Base-by-base conservation (phyloP, 805 yeast genomes). In the Wickerhamomyces silvicola region DNA sequence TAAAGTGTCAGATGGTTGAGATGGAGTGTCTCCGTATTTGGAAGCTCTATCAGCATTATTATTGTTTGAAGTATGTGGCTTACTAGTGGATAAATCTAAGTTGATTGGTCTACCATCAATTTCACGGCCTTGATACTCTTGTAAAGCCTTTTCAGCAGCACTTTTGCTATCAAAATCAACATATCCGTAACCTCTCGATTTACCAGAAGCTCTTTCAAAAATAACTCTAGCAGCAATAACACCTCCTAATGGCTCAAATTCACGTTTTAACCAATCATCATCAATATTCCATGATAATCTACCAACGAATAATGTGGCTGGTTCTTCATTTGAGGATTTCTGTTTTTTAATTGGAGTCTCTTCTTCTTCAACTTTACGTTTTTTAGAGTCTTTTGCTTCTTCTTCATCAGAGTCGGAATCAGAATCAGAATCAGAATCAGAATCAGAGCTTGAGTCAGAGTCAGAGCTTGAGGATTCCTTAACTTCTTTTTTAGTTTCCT, bases 281-380 rank as follows among this genome's bases (percentile, higher is more conserved):
- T 92, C 98, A 54, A 92, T 75, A 62, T 78, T 82, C 97, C 97
- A 92, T 14, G 97, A 87, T 54, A 92, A 75, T 69, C 97, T 81
- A 54, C 98, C 98, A 45, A 88, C 97, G 54, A 92, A 92, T 45
- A 92, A 62, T 39, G 97, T 90, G 38, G 90, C 83, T 50, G 87
- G 81, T 63, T 81, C 94, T 45, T 62, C 68, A 16, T 30, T 30
- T 16, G 53, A 44, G 66, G 56, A 45, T 66, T 70, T 72, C 44
- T 64, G 63, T 59, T 74, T 76, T 69, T 80, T 81, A 38, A 65
- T 45, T 32, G 63, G 61, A 24, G 68, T 54, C 39, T 64, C 64
- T 38, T 52, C 39, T 41, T 57, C 50, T 27, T 40, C 43, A 32
- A 47, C 46, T 34, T 52, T 34, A 45, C 55, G 44, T 62, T 65